Percentiles rank a stretch among this genome's conserved stretches.
These are phyloP conservation scores for Pleurotus citrinopileatus DNA, from an alignment of 768 basidiomycete genomes.

Conservation along the genomic window DNA sequence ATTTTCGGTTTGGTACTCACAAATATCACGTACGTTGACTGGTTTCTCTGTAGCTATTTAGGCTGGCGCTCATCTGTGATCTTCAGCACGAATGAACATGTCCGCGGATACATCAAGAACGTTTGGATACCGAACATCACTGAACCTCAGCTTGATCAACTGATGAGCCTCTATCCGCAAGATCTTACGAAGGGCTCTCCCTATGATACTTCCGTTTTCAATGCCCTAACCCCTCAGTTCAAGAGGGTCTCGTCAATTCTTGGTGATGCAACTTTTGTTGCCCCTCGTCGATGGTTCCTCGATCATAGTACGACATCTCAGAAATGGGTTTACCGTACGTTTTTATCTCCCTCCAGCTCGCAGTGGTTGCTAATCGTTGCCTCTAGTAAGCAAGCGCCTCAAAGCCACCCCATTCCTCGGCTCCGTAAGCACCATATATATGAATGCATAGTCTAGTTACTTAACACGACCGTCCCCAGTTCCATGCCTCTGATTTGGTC, in stretches of 20 bases:
- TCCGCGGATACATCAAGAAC: constrained; percentile 25
- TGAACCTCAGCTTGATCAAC: constrained; percentile 13
- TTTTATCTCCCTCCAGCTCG: neutral
- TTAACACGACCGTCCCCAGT: constrained; percentile 18
- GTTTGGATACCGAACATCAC: constrained; percentile 22
- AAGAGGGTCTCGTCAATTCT: constrained; percentile 49
- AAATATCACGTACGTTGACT: constrained; percentile 42
- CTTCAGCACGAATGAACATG: constrained; percentile 19
- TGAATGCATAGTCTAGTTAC: neutral
- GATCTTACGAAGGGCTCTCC: constrained; percentile 45
- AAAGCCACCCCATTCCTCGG: constrained; percentile 30
- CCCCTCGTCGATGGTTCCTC: constrained; percentile 47
- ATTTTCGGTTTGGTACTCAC: constrained; percentile 42
- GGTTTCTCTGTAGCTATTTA: neutral
- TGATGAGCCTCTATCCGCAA: constrained; percentile 31
- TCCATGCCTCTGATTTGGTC: constrained; percentile 31
- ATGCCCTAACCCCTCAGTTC: constrained; percentile 43
- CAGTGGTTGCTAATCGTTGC: neutral
- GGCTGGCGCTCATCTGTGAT: no score
- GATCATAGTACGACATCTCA: constrained; percentile 36
- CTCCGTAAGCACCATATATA: constrained; percentile 20
- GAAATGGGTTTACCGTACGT: constrained; percentile 32
- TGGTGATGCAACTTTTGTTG: constrained; percentile 51
- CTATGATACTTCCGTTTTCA: constrained; percentile 38
- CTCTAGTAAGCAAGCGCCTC: constrained; percentile 29